phyloP scores from a whole-genome alignment of 345 rosid species.

The Eucalyptus cladocalyx region DNA sequence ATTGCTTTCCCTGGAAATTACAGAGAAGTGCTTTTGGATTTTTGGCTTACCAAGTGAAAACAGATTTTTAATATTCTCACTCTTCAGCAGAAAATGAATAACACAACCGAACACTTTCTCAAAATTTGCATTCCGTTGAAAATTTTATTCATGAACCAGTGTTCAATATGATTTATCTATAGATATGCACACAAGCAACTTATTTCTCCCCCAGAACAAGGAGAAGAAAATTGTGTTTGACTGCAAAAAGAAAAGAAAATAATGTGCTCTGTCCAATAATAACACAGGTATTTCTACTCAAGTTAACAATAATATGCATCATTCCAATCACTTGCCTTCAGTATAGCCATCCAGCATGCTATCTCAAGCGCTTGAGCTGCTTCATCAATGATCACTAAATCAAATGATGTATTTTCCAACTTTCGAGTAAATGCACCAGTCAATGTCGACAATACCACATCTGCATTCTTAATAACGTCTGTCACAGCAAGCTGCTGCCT shows the following conservation, averaged over 20 bases:
- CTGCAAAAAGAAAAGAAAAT: background rate
- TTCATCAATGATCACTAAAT: constrained; percentile 94
- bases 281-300: background rate
- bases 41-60: background rate
- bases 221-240: background rate
- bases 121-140: background rate
- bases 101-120: background rate
- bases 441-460: constrained; percentile 79
- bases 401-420: constrained; percentile 61
- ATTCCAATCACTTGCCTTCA: constrained; percentile 36
- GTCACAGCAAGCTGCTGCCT: constrained; percentile 93
- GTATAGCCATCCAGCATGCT: constrained; percentile 89
- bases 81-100: background rate
- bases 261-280: background rate
- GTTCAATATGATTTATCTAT: background rate
- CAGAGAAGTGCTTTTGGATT: background rate
- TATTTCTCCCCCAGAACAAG: background rate
- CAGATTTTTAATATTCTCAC: background rate
- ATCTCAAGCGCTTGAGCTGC: constrained; percentile 99
- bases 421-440: constrained; percentile 79
- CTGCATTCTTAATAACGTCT: constrained; percentile 77
- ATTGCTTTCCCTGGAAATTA: background rate
- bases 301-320: background rate
- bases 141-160: background rate
- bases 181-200: background rate